phyloP scores from a whole-genome alignment of 768 basidiomycete genomes.

The Auriscalpium microsporum region DNA sequence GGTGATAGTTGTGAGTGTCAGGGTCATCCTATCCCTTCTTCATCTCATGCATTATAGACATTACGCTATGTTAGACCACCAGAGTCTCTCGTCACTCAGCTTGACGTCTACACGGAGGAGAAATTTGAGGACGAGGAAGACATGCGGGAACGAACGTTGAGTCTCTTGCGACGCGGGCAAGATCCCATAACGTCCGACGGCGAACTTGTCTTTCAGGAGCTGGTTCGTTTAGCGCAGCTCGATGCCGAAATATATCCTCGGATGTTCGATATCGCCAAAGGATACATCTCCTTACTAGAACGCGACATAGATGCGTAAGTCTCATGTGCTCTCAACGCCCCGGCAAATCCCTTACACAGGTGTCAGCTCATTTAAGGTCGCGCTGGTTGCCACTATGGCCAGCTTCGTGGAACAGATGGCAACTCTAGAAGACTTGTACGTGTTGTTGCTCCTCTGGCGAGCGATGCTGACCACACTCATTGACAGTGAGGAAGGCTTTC shows the following conservation, averaged over 20 bases:
- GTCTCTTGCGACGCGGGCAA: conserved; percentile 22
- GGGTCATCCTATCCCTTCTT: neutral
- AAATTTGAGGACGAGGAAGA: conserved; percentile 88
- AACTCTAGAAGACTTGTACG: neutral
- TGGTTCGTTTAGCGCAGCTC: conserved; percentile 51
- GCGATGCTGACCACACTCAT: too few species aligned
- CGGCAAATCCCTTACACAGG: too few species aligned
- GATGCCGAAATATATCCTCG: conserved; percentile 33
- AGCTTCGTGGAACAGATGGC: conserved; percentile 7
- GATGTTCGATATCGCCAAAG: neutral
- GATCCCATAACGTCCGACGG: conserved; percentile 35
- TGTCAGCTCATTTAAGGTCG: neutral
- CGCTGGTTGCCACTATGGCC: neutral
- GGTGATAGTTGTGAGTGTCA: conserved; percentile 61
- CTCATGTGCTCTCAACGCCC: neutral
- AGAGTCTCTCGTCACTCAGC: conserved; percentile 67
- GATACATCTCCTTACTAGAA: neutral
- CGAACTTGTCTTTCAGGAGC: conserved; percentile 47
- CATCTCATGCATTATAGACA: conserved; percentile 34
- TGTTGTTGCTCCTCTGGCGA: neutral
- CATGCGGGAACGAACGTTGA: conserved; percentile 56
- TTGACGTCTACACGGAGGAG: conserved; percentile 79
- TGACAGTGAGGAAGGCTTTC: conserved; percentile 58
- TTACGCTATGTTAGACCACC: conserved; percentile 71
- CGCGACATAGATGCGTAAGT: conserved; percentile 51